Conservation (phyloP, 23 red algal species). For the Cyanidiococcus yangmingshanensis region DNA sequence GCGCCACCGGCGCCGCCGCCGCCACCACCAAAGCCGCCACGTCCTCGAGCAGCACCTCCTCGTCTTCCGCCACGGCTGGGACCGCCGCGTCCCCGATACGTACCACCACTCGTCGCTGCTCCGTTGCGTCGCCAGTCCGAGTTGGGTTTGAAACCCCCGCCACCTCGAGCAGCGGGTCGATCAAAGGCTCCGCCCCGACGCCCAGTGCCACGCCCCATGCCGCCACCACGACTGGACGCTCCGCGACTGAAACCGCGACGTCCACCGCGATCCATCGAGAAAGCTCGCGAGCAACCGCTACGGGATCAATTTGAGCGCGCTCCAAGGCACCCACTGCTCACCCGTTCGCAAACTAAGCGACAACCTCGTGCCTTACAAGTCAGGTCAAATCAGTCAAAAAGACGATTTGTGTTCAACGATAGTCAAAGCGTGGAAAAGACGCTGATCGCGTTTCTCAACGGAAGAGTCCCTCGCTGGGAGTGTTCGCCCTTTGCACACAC, state of each 20-base stretch:
- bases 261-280: conserved; percentile 27
- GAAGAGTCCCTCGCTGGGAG: too few species aligned
- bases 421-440: too few species aligned
- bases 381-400: too few species aligned
- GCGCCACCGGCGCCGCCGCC: neutral
- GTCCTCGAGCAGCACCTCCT: conserved; percentile 4
- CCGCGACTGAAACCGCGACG: conserved; percentile 26
- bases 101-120: too few species aligned
- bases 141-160: neutral
- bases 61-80: neutral
- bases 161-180: neutral
- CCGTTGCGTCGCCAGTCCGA: neutral
- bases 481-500: too few species aligned
- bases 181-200: conserved; percentile 18
- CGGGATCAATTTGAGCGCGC: too few species aligned
- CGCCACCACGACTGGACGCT: neutral
- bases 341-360: too few species aligned
- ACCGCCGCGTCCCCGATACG: conserved; percentile 18
- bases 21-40: neutral
- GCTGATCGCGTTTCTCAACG: too few species aligned
- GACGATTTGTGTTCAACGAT: too few species aligned
- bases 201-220: conserved; percentile 7
- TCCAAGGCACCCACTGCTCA: too few species aligned
- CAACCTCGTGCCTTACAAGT: too few species aligned
- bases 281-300: too few species aligned